Evolutionary conservation across 371 early-diverging fungal genomes (phyloP), one percentile per base, ranked within the genome.

Genomic region (Catenaria anguillulae): DNA sequence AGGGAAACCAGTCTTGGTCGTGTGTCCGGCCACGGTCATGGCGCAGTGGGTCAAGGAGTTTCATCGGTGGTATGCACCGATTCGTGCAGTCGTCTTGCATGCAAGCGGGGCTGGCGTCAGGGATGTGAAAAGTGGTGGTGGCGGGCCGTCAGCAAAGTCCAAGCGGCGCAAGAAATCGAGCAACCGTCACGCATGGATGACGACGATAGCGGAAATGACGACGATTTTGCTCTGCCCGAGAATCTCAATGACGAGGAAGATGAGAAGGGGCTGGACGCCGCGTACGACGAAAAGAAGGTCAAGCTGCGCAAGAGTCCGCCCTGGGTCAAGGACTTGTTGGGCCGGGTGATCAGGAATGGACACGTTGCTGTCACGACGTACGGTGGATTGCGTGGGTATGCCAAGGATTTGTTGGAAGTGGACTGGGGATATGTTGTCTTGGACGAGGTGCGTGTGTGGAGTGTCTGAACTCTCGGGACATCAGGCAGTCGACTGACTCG

Each of bases 41-140:
- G 75, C 84, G 36, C 97, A 97, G 70, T 99, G 99, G 99, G 87
- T 90, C 13, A 83, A 87, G 65, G 98, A 97, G 66, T 86, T 93
- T 67, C 93, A 93, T 69, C 76, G 77, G 31, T 95, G 98, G 93
- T 93, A 89, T 87, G 90, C 97, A n/a, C 85, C 87, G n/a, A 67
- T 92, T 37, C 80, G 93, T 23, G 89, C 93, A 0, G 85, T 82
- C 29, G 85, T 96, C 54, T 67, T 97, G 35, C 95, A 98, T 66
- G 71, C 86, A 6, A 84, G 84, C 40, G 93, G 92, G 8, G 79
- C 81, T 65, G 92, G 84, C 0, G 73, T 91, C 62, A 74, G 67
- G 35, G 60, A 61, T n/a, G n/a, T n/a, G 40, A 40, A 40, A 40
- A 5, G 5, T 40, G 10, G 10, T 5, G 40, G 10, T 5, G 10